phyloP scores from a whole-genome alignment of 1,284 basidiomycete genomes.

The Cystobasidium sp. region DNA sequence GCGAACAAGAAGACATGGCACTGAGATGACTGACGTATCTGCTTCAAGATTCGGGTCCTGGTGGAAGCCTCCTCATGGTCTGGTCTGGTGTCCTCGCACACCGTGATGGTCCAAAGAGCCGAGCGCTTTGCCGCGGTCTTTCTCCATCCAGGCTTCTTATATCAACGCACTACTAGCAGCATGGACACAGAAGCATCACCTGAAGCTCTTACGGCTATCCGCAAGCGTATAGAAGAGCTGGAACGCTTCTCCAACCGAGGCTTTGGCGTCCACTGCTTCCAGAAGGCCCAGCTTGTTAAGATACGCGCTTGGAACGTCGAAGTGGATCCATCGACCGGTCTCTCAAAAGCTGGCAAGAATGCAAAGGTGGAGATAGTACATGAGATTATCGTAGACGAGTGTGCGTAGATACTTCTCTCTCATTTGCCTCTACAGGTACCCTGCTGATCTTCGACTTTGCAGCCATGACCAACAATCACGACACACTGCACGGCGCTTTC shows the following conservation, averaged over 20 bases:
- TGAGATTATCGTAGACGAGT: neutral
- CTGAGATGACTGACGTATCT: too few relatives aligned
- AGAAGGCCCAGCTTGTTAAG: neutral
- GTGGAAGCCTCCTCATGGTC: too few relatives aligned
- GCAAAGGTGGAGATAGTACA: neutral
- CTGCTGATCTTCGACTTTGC: neutral
- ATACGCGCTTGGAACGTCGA: slow-evolving; percentile 5
- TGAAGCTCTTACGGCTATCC: slow-evolving; percentile 1
- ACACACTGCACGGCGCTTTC: slow-evolving; percentile 3
- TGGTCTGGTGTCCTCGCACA: too few relatives aligned
- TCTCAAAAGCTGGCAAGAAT: neutral
- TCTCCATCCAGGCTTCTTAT: too few relatives aligned
- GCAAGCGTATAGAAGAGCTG: neutral
- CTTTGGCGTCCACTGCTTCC: neutral
- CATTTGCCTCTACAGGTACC: neutral
- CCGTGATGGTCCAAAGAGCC: too few relatives aligned
- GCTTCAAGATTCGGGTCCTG: too few relatives aligned
- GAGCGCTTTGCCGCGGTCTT: too few relatives aligned
- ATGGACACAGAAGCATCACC: slow-evolving; percentile 3
- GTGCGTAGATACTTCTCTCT: neutral
- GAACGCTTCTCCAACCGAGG: slow-evolving; percentile 1
- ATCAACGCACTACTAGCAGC: neutral
- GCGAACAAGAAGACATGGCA: too few relatives aligned
- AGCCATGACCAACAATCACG: slow-evolving; percentile 12
- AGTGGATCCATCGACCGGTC: neutral